Base-by-base conservation (phyloP, 75 land plant species). In the Sequoiadendron giganteum region DNA sequence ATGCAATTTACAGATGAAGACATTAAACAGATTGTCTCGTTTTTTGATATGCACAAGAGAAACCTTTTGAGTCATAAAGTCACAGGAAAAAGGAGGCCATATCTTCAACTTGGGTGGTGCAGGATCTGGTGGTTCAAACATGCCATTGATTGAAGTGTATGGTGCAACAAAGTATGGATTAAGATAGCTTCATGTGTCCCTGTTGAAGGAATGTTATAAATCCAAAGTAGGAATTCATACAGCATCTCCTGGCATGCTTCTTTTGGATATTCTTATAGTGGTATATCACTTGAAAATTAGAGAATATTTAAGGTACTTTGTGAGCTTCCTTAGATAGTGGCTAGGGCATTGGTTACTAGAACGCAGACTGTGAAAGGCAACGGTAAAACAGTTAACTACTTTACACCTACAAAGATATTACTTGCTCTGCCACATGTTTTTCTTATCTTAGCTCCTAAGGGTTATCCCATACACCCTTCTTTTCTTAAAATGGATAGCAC, bases 91-190 rank as follows among this genome's bases (percentile, higher is more conserved):
- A 65, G 98, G 98, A 48, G 99, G 99, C 19, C 97, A 98, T 85
- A 91, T 98, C 56, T 98, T 98, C 87, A 98, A 98, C 92, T 96
- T 98, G 99, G 99, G 96, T 92, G 99, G 99, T 42, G 97, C 97
- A 83, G 99, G 99, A 45, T 98, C 99, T 84, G 98, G 98, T 14
- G 99, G 99, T 65, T 94, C 99, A 45, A 97, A 99, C 70, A 98
- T 99, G 56, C 99, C 99, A n/a, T 89, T 98, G 88, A 97, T 97
- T 78, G 99, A 99, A 87, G 99, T 94, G 99, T 97, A 95, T 92
- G 99, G 99, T 52, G 94, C 99, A 76, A 97, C 97, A 47, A 98
- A 98, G 84, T 95, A 99, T 93, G 99, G 99, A 15, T 90, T 98
- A 25, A 92, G 99, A 86, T 99, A 98, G 88, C 97, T 98, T 73